Evolutionary conservation across 2,329 filamentous ascomycete species (phyloP), one percentile per base, ranked within the genome.

Genomic region (Diaporthe amygdali): DNA sequence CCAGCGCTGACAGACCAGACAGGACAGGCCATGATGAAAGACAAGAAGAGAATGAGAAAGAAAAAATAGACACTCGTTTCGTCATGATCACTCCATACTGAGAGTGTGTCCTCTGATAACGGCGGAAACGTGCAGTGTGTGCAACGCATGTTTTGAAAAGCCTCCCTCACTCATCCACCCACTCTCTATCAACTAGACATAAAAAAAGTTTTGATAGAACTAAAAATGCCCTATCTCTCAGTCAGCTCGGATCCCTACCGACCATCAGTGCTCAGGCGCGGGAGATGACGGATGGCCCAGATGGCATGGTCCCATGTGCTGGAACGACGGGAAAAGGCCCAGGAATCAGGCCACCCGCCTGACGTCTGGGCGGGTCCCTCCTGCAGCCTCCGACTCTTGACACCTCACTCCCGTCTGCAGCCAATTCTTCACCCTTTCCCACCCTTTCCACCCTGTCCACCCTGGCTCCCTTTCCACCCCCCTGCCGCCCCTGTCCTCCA

Each of bases 231-330:
- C n/a, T n/a, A n/a, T n/a, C n/a, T n/a, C n/a, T n/a, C n/a, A n/a
- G n/a, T n/a, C n/a, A n/a, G 46, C 68, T 71, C 68, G 71, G 68
- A 66, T 71, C 68, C 71, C 68, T 71, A 52, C 68, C 68, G 71
- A 71, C 51, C 12, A 54, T 46, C 30, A 51, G 25, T 22, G 51
- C 49, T 67, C 37, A 66, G 30, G 49, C 37, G 51, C 64, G 64
- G 66, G 52, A 37, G 27, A 68, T 68, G 27, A 59, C 64, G 64
- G 64, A 67, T 55, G 47, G 47, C 47, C 47, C 64, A 49, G 64
- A 67, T 55, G 47, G 47, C 47, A 54, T 54, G 47, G 64, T 44
- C 25, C 47, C 49, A 44, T 67, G 52, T 55, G 52, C 47, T 54
- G 66, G 64, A 37, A 44, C 37, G n/a, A 56, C 68, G 52, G 61